phyloP scores from a whole-genome alignment of 176 grass and related monocot genomes.

The Neostapfia colusana region DNA sequence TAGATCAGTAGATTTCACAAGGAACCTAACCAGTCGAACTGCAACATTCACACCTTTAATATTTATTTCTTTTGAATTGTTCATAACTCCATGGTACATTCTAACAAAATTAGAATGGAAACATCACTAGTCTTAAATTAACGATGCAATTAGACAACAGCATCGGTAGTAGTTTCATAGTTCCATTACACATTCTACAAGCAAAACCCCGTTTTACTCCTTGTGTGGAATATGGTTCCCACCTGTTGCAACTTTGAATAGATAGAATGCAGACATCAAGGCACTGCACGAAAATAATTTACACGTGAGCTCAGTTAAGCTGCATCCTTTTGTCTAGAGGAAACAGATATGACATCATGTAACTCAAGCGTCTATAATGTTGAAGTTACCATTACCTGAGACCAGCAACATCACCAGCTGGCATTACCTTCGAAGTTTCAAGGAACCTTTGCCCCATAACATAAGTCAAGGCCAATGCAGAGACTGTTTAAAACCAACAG shows the following conservation, averaged over 20 bases:
- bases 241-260: slow-evolving; percentile 82
- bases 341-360: not conserved
- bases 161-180: not conserved
- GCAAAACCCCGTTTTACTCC: slow-evolving; percentile 44
- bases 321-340: not conserved
- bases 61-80: slow-evolving; percentile 18
- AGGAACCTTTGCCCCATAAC: slow-evolving; percentile 88
- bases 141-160: slow-evolving; percentile 9
- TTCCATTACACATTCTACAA: slow-evolving; percentile 31
- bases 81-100: slow-evolving; percentile 14
- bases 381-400: slow-evolving; percentile 56
- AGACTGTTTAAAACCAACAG: slow-evolving; percentile 57
- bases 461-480: slow-evolving; percentile 63
- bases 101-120: slow-evolving; percentile 7
- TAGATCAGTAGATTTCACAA: too few relatives aligned
- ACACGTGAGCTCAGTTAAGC: not conserved
- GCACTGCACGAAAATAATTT: slow-evolving; percentile 43
- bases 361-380: not conserved
- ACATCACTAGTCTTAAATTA: not conserved
- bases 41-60: not conserved
- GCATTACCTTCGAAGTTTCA: slow-evolving; percentile 91
- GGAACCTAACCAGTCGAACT: too few relatives aligned
- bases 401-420: slow-evolving; percentile 75
- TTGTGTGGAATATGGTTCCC: slow-evolving; percentile 84
- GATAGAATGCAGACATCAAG: slow-evolving; percentile 69